Conservation (phyloP, 202 grass and related monocot genomes). For the Panicum virgatum region DNA sequence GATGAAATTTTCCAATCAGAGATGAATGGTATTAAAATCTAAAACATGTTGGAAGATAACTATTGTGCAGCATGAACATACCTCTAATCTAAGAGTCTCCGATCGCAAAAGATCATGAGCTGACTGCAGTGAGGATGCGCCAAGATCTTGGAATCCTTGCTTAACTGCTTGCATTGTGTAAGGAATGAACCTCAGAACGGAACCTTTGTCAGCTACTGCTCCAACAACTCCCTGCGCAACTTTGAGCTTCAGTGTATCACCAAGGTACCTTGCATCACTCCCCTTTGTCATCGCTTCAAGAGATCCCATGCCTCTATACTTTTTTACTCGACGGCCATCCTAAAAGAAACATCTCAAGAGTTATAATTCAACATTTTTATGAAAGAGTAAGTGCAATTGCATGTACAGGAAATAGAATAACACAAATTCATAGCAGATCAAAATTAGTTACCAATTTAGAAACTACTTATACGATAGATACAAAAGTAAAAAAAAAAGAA, state of each 20-base stretch:
- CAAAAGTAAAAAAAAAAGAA: neutral
- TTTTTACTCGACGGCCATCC: slow-evolving; percentile 76
- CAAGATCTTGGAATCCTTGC: slow-evolving; percentile 97
- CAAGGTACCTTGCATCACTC: slow-evolving; percentile 89
- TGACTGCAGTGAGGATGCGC: slow-evolving; percentile 76
- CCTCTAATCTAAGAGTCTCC: slow-evolving; percentile 82
- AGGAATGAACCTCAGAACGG: slow-evolving; percentile 86
- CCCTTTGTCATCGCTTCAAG: slow-evolving; percentile 96
- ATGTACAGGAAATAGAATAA: neutral
- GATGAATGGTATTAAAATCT: neutral
- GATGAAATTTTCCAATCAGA: slow-evolving; percentile 2
- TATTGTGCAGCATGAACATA: slow-evolving; percentile 22
- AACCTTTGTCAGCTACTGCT: slow-evolving; percentile 91
- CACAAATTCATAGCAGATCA: slow-evolving; percentile 4
- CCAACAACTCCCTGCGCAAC: slow-evolving; percentile 92
- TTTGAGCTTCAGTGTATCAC: slow-evolving; percentile 90
- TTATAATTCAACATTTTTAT: neutral
- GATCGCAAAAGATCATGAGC: slow-evolving; percentile 75
- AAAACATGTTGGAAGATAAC: neutral
- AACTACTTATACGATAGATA: neutral
- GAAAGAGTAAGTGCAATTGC: neutral
- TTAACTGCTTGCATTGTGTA: slow-evolving; percentile 98
- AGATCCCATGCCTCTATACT: slow-evolving; percentile 97
- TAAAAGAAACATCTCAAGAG: slow-evolving; percentile 40
- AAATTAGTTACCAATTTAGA: neutral